Evolutionary conservation across 306 rosid species (phyloP), one percentile per base, ranked within the genome.

Genomic region (Luffa aegyptiaca): DNA sequence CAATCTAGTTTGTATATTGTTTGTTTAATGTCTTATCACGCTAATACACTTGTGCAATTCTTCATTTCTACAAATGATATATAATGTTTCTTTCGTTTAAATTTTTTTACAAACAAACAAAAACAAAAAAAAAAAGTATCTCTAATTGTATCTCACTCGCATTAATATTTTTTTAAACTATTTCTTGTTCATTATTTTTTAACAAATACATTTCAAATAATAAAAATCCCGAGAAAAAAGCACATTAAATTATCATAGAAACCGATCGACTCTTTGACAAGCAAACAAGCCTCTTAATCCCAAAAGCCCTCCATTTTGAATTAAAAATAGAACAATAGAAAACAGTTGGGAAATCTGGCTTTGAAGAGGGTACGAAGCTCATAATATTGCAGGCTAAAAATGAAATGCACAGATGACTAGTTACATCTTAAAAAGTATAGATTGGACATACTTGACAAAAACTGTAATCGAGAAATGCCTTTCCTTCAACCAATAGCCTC

Each of bases 401-500:
- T 20, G 36, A 76, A 81, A 21, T 26, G 31, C 36, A 10, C 55
- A 79, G 77, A 58, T 79, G 51, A 77, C 68, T 8, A 71, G 76
- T 7, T 79, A 39, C 21, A 21, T 39, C 48, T 58, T 20, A 36
- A 65, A 26, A 36, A 66, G 81, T 20, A 37, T 64, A 84, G 70
- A 70, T 20, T 48, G 57, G 66, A 76, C 65, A 83, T 89, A 92
- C 97, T 97, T 95, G 98, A 86, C 93, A 90, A 83, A 80, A 82
- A 87, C 85, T 90, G 87, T 79, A 81, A 83, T 90, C 90, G 56
- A 90, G 75, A 83, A 84, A 92, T 56, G 87, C 89, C 88, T 90
- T 91, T 75, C 98, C 97, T 85, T 92, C 87, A 72, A 85, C 73
- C 91, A 94, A 88, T 89, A 91, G 88, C 81, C 89, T 88, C 81